Conservation (phyloP, 2,329 filamentous ascomycete genomes). For the Sarocladium strictum region DNA sequence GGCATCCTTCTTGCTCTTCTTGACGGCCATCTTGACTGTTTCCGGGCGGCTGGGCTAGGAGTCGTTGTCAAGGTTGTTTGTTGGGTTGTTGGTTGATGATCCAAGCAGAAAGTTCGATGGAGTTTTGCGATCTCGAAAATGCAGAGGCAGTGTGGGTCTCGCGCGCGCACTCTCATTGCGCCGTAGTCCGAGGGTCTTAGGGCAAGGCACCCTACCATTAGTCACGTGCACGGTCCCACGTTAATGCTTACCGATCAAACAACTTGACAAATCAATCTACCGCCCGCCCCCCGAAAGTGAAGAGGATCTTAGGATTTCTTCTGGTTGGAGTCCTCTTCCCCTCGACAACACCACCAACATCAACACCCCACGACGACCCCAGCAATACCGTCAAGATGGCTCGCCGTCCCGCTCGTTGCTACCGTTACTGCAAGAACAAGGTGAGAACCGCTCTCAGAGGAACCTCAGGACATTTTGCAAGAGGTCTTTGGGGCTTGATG, state of each 20-base stretch:
- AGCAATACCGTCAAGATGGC: slow-evolving; percentile 81
- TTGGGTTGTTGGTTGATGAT: slow-evolving; percentile 8
- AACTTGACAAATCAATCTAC: background rate
- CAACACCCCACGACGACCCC: slow-evolving; percentile 24
- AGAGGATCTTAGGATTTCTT: background rate
- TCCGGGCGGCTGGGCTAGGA: slow-evolving; percentile 1
- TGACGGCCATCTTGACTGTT: slow-evolving; percentile 56
- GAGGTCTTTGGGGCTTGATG: slow-evolving; percentile 1
- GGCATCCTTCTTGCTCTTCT: slow-evolving; percentile 83
- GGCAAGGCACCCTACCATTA: background rate
- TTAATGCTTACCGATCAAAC: background rate
- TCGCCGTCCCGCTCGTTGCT: slow-evolving; percentile 98
- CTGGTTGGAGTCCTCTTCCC: slow-evolving; percentile 19
- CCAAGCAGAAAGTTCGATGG: slow-evolving; percentile 1
- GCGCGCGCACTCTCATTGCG: too few species aligned
- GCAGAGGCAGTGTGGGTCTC: too few species aligned
- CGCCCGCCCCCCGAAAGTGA: background rate
- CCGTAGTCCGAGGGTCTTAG: too few species aligned
- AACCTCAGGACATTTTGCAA: background rate
- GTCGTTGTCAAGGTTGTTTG: slow-evolving; percentile 11
- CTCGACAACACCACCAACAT: slow-evolving; percentile 28
- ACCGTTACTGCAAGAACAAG: slow-evolving; percentile 99
- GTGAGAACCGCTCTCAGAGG: slow-evolving; percentile 48
- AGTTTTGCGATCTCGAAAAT: background rate
- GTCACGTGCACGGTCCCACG: background rate